These are phyloP conservation scores for Lepiota venenata DNA, from an alignment of 768 basidiomycete species.

Conservation along the genomic window DNA sequence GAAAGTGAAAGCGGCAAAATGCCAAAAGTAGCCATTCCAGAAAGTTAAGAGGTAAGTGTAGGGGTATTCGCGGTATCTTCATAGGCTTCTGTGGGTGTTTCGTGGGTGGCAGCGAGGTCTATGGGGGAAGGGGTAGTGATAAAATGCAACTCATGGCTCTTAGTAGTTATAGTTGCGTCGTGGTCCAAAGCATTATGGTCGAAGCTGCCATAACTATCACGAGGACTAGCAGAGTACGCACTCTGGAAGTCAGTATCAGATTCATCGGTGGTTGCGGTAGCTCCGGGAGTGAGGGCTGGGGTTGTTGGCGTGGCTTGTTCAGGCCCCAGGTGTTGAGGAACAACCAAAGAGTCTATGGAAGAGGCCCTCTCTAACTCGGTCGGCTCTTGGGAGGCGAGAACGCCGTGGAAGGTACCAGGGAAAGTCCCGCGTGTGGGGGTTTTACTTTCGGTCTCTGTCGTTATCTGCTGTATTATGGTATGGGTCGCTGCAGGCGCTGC, in stretches of 20 bases:
- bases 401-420: conserved; percentile 31
- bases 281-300: conserved; percentile 13
- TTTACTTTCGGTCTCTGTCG: conserved; percentile 30
- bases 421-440: conserved; percentile 42
- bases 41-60: background rate
- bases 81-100: background rate
- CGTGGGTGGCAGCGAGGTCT: background rate
- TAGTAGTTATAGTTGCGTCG: background rate
- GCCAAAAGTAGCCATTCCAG: conserved; percentile 14
- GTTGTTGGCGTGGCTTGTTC: conserved; percentile 16
- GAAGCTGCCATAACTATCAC: conserved; percentile 59
- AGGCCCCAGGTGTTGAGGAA: background rate
- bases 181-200: conserved; percentile 19
- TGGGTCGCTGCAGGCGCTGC: conserved; percentile 13
- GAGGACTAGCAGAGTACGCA: conserved; percentile 75
- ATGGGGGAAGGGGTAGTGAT: background rate
- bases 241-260: conserved; percentile 88
- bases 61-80: conserved; percentile 5
- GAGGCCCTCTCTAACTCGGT: conserved; percentile 17
- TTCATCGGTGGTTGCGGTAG: conserved; percentile 54
- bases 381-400: conserved; percentile 29
- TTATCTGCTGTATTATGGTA: conserved; percentile 13
- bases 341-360: conserved; percentile 29
- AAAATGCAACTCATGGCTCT: background rate
- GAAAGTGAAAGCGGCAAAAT: conserved; percentile 2